phyloP scores from a whole-genome alignment of 2,329 filamentous ascomycete genomes.

The Fusarium annulatum region DNA sequence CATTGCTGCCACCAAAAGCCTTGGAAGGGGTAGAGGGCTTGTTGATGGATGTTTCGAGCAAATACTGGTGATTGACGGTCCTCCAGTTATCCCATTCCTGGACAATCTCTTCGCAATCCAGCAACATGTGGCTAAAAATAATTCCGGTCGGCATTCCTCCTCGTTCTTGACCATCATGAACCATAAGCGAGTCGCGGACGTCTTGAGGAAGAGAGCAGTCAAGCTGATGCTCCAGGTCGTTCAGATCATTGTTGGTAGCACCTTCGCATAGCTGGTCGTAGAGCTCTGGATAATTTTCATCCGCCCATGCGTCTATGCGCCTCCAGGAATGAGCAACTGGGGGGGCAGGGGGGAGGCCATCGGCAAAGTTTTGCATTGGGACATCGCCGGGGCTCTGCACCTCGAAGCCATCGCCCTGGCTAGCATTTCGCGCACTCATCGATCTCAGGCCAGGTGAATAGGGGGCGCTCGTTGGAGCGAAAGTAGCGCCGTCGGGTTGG shows the following conservation, averaged over 20 bases:
- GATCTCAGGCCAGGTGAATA: slow-evolving; percentile 93
- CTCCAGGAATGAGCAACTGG: slow-evolving; percentile 91
- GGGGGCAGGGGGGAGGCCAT: slow-evolving; percentile 89
- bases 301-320: slow-evolving; percentile 92
- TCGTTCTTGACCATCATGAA: slow-evolving; percentile 97
- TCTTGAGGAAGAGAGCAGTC: slow-evolving; percentile 95
- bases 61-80: slow-evolving; percentile 89
- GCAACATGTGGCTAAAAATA: slow-evolving; percentile 92
- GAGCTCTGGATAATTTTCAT: slow-evolving; percentile 94
- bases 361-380: slow-evolving; percentile 94
- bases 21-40: slow-evolving; percentile 76
- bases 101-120: slow-evolving; percentile 98
- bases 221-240: slow-evolving; percentile 94
- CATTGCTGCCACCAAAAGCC: slow-evolving; percentile 72
- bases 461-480: slow-evolving; percentile 71
- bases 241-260: slow-evolving; percentile 92
- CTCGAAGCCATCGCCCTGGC: slow-evolving; percentile 74
- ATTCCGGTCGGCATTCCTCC: slow-evolving; percentile 91
- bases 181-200: slow-evolving; percentile 87
- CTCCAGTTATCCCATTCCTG: slow-evolving; percentile 99
- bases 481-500: slow-evolving; percentile 40
- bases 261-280: slow-evolving; percentile 94
- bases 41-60: slow-evolving; percentile 69
- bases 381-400: slow-evolving; percentile 83
- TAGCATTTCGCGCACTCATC: slow-evolving; percentile 73